Conservation (phyloP, 257 asterid species). For the Solanum tacnaense region DNA sequence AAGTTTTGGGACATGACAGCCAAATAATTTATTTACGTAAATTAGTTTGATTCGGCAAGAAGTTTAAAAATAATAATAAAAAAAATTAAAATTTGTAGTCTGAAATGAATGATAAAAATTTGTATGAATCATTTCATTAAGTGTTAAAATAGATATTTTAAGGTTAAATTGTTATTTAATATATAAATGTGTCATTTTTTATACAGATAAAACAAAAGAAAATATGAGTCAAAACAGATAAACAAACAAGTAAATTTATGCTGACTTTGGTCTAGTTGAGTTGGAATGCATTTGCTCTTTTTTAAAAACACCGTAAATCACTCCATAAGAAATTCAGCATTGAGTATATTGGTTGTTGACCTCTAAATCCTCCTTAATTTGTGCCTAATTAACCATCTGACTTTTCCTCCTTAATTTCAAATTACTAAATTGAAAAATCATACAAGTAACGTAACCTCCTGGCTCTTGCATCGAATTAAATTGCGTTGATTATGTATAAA, state of each 20-base stretch:
- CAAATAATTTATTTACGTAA: neutral
- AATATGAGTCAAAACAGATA: neutral
- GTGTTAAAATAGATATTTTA: too few species aligned
- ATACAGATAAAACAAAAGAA: too few species aligned
- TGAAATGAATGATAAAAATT: too few species aligned
- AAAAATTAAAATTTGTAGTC: too few species aligned
- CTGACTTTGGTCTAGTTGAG: neutral
- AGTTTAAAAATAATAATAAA: too few species aligned
- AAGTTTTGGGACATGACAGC: neutral
- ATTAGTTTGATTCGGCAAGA: too few species aligned
- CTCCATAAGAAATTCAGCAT: neutral
- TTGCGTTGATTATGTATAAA: neutral
- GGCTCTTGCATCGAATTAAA: neutral
- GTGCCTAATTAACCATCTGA: neutral
- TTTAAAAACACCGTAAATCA: neutral
- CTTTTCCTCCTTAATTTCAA: neutral
- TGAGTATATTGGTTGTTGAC: neutral
- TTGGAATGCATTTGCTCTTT: neutral
- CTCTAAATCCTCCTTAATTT: neutral
- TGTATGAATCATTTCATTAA: too few species aligned
- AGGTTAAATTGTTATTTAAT: too few species aligned
- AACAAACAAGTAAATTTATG: neutral
- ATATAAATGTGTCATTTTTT: too few species aligned
- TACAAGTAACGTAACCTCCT: neutral
- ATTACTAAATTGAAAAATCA: neutral